Evolutionary conservation across 2,329 filamentous ascomycete genomes (phyloP).

Genomic region (Capronia coronata): DNA sequence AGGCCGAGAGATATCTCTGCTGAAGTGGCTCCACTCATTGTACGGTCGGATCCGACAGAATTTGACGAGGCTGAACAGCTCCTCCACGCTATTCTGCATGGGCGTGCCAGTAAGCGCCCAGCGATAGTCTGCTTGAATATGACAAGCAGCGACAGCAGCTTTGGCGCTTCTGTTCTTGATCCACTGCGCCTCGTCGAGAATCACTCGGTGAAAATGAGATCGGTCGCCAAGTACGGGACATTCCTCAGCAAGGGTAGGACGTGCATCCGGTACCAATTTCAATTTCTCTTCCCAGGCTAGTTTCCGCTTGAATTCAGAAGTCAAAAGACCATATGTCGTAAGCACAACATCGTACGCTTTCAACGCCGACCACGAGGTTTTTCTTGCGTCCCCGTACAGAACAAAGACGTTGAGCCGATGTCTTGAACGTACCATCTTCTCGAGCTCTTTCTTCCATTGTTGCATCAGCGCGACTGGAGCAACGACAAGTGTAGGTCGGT

Average conservation of each 20-base stretch:
- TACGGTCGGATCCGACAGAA: slow-evolving; percentile 76
- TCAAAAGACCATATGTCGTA: slow-evolving; percentile 70
- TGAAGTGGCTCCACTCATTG: slow-evolving; percentile 57
- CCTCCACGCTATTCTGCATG: slow-evolving; percentile 79
- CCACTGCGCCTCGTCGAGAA: slow-evolving; percentile 73
- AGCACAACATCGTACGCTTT: slow-evolving; percentile 66
- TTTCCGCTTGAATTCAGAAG: slow-evolving; percentile 59
- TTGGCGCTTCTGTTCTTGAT: slow-evolving; percentile 69
- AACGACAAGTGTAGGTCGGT: slow-evolving; percentile 73
- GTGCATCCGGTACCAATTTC: slow-evolving; percentile 39
- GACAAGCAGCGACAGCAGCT: slow-evolving; percentile 53
- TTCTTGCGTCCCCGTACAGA: slow-evolving; percentile 59
- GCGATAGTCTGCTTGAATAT: slow-evolving; percentile 55
- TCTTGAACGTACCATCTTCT: slow-evolving; percentile 55
- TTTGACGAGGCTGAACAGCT: slow-evolving; percentile 68
- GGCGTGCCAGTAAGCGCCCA: slow-evolving; percentile 76
- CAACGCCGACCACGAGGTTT: slow-evolving; percentile 53
- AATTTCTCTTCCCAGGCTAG: slow-evolving; percentile 47
- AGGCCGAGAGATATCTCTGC: slow-evolving; percentile 46
- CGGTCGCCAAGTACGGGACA: slow-evolving; percentile 56
- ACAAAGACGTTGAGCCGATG: slow-evolving; percentile 60
- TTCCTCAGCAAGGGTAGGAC: slow-evolving; percentile 33
- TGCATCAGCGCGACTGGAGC: slow-evolving; percentile 72
- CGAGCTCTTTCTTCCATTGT: slow-evolving; percentile 79
- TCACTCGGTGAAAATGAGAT: slow-evolving; percentile 60